phyloP scores from a whole-genome alignment of 345 rosid species.

The Eucalyptus lansdowneana region DNA sequence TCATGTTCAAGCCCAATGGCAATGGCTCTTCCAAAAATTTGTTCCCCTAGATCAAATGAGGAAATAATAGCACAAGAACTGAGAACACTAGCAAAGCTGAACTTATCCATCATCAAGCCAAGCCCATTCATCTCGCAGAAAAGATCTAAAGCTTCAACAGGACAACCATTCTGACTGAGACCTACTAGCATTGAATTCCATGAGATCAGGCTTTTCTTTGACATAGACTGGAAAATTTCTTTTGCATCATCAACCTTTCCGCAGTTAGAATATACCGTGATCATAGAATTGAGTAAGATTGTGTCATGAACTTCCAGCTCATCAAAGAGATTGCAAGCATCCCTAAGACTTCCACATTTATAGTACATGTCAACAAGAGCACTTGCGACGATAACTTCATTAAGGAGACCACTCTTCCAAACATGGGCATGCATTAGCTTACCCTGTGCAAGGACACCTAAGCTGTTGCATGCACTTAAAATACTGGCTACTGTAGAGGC shows the following conservation, averaged over 20 bases:
- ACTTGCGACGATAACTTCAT: conserved; percentile 20
- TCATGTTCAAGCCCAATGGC: conserved; percentile 51
- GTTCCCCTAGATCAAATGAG: conserved; percentile 63
- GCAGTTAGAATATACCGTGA: conserved; percentile 52
- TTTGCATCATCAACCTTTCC: conserved; percentile 75
- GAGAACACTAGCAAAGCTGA: conserved; percentile 57
- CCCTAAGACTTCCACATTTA: conserved; percentile 39
- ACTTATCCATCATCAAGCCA: conserved; percentile 41
- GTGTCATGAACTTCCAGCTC: conserved; percentile 57
- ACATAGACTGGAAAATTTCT: conserved; percentile 35
- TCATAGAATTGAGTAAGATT: conserved; percentile 68
- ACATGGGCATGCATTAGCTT: conserved; percentile 42
- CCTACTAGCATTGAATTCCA: conserved; percentile 88
- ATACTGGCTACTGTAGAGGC: conserved; percentile 38
- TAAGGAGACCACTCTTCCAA: conserved; percentile 30
- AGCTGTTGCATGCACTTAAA: conserved; percentile 42
- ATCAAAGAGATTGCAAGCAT: conserved; percentile 57
- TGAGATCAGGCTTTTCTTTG: conserved; percentile 55
- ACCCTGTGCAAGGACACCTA: conserved; percentile 3
- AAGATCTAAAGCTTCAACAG: conserved; percentile 50
- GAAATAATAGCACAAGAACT: conserved; percentile 66
- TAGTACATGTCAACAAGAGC: conserved; percentile 41
- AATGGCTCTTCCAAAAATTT: conserved; percentile 52
- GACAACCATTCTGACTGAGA: conserved; percentile 61
- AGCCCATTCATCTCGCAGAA: conserved; percentile 54